A percentile compares a stretch with the other conserved stretches of the same genome.
Evolutionary conservation across 2,329 filamentous ascomycete genomes (phyloP).

Genomic region (Epichloe sibirici): DNA sequence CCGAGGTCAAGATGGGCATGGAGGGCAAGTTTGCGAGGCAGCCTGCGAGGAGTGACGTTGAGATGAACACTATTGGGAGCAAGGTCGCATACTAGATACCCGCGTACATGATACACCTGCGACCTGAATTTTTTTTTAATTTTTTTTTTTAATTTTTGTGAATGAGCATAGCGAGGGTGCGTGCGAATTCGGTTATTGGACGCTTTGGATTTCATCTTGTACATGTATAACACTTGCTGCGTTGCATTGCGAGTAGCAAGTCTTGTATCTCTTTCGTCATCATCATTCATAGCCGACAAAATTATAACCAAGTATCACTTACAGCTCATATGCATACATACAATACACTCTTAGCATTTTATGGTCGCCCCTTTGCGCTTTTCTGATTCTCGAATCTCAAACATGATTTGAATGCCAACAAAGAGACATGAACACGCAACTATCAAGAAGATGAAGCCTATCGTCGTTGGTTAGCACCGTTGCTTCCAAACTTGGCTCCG

Average conservation of each 20-base stretch:
- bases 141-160: no score
- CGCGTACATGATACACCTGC: no score
- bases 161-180: no score
- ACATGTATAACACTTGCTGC: no score
- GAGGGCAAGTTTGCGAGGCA: constrained; percentile 28
- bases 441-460: constrained; percentile 60
- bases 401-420: constrained; percentile 86
- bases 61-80: constrained; percentile 12
- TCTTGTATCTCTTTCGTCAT: no score
- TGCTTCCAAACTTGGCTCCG: neutral
- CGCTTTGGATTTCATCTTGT: no score
- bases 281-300: neutral
- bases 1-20: constrained; percentile 33
- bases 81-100: neutral
- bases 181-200: no score
- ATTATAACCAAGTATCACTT: neutral
- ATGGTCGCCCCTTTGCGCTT: constrained; percentile 67
- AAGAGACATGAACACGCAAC: constrained; percentile 65
- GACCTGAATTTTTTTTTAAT: no score
- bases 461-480: constrained; percentile 11
- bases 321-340: neutral
- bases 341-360: constrained; percentile 44
- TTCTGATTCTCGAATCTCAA: constrained; percentile 82
- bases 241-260: no score
- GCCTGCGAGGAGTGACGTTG: constrained; percentile 13